Base-by-base conservation (phyloP, 192 early-diverging fungal species). In the Linnemannia schmuckeri region DNA sequence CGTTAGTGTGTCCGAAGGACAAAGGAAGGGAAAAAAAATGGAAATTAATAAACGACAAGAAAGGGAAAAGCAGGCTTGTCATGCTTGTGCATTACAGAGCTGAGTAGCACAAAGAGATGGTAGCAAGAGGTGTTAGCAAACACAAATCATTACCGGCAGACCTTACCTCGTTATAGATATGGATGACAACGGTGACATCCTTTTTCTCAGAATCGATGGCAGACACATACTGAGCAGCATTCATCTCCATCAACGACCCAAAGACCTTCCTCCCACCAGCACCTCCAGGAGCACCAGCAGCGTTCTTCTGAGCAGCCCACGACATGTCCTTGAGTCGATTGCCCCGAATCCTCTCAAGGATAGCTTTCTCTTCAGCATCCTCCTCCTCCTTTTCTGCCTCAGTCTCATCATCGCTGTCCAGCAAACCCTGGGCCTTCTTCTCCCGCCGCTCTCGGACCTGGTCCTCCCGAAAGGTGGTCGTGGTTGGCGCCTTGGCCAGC, bases 141-240 rank as follows among this genome's bases (percentile, higher is more conserved):
- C 54, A 41, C 33, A 55, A 30, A 24, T 41, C 7, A 4, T 30
- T 22, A 0, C 6, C 13, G 27, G 13, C 22, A 15, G 27, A 20
- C 9, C 79, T 78, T 88, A 92, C 88, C 52, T 92, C 83, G 52
- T 86, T 91, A 74, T 89, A 93, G 52, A 93, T 84, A 78, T 93
- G 92, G 18, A 92, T 84, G 47, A 92, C 73, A 22, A 93, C 86
- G 7, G 89, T 87, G 30, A 92, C 89, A 70, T 89, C 88, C 49
- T 77, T 75, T 77, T 85, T 83, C 75, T 93, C 91, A 22, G 88
- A 83, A 35, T 93, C 92, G 76, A 93, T 92, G 10, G 89, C 88
- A 49, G 47, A 75, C 9, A 88, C 89, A 82, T 92, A 93, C 55
- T 90, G 89, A 40, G 88, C 77, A 17, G 88, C 87, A 22, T 89